These are phyloP conservation scores for Aspergillus pseudoviridinutans DNA, from an alignment of 2,329 filamentous ascomycete genomes.

Conservation along the genomic window DNA sequence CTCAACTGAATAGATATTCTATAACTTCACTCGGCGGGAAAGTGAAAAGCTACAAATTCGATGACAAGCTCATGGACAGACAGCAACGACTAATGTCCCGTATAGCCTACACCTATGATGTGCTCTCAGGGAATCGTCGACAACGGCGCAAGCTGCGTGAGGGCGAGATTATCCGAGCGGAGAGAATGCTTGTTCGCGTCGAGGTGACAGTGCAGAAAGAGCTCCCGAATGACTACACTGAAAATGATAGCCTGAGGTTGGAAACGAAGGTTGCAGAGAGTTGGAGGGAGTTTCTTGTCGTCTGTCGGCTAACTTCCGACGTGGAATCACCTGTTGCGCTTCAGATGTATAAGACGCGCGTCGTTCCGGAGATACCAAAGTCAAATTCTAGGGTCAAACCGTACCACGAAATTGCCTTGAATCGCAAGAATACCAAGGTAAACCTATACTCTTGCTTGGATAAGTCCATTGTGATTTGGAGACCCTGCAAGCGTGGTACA, in stretches of 20 bases:
- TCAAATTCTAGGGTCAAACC: slow-evolving; percentile 51
- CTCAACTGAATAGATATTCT: slow-evolving; percentile 15
- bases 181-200: slow-evolving; percentile 63
- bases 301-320: slow-evolving; percentile 56
- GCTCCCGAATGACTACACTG: slow-evolving; percentile 58
- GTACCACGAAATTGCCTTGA: slow-evolving; percentile 55
- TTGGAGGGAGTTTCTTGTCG: slow-evolving; percentile 62
- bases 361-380: slow-evolving; percentile 58
- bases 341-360: slow-evolving; percentile 59
- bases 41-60: slow-evolving; percentile 43
- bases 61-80: slow-evolving; percentile 40
- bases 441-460: slow-evolving; percentile 64
- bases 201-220: slow-evolving; percentile 51
- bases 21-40: slow-evolving; percentile 23
- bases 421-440: slow-evolving; percentile 51
- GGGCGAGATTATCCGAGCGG: slow-evolving; percentile 63
- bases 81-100: slow-evolving; percentile 38
- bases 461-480: slow-evolving; percentile 63
- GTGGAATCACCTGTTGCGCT: slow-evolving; percentile 54
- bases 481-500: slow-evolving; percentile 51
- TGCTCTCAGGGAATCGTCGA: slow-evolving; percentile 31
- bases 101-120: slow-evolving; percentile 34
- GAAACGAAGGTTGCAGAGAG: slow-evolving; percentile 58
- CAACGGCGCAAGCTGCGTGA: slow-evolving; percentile 43
- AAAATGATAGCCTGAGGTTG: slow-evolving; percentile 58